Evolutionary conservation across 192 early-diverging fungal species (phyloP).

Genomic region (Rhizophagus sp.): DNA sequence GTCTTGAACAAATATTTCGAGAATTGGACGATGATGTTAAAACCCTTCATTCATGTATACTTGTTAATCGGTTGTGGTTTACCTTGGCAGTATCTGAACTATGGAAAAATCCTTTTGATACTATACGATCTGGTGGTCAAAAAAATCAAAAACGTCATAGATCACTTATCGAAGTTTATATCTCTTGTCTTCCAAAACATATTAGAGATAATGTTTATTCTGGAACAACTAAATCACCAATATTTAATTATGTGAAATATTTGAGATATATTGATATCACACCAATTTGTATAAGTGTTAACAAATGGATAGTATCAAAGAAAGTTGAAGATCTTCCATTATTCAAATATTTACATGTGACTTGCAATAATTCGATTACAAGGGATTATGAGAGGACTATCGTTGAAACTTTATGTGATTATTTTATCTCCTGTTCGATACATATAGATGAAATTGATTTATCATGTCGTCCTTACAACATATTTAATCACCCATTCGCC

Average conservation of each 20-base stretch:
- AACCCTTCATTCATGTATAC: neutral
- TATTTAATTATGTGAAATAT: neutral
- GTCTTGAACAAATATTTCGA: neutral
- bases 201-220: neutral
- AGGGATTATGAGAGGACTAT: neutral
- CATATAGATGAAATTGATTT: neutral
- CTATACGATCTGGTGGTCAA: neutral
- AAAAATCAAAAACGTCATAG: neutral
- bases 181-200: neutral
- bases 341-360: neutral
- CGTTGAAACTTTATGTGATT: neutral
- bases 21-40: neutral
- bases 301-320: neutral
- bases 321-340: neutral
- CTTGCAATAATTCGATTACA: neutral
- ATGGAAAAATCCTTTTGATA: neutral
- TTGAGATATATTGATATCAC: neutral
- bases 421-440: neutral
- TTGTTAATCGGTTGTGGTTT: neutral
- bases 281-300: neutral
- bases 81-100: neutral
- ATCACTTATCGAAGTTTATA: neutral
- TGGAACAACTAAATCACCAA: neutral
- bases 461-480: neutral
- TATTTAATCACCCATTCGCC: neutral